Evolutionary conservation across 1,284 basidiomycete genomes (phyloP), one percentile per base, ranked within the genome.

Genomic region (Sanghuangporus baumii): DNA sequence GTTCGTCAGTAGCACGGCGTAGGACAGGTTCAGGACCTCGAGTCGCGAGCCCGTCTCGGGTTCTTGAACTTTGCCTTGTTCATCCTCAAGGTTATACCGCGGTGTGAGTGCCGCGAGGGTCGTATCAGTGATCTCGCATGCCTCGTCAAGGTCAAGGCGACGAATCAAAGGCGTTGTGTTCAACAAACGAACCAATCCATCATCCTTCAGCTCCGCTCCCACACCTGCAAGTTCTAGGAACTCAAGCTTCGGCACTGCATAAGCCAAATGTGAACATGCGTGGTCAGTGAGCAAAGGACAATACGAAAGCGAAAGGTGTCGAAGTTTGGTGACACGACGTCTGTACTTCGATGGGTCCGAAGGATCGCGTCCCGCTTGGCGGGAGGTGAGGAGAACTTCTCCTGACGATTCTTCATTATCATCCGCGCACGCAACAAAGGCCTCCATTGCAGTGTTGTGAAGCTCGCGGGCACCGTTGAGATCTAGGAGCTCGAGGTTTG

Each of bases 61-160:
- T 4, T 71, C 55, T 78, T 72, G 5, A 68, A 63, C 48, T 64
- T 64, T 6, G 56, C 52, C 8, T 59, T 23, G 16, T 34, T 34
- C 46, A 34, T 61, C 34, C 52, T 63, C 38, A 34, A 50, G 9
- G 57, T 38, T 3, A 31, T 55, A 66, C 66, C 4, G 60, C 20
- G 89, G 89, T 0, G 89, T 92, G 50, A 96, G 75, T 1, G 79
- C 78, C 14, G 77, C 74, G 20, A 97, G 72, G 14, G 94, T 81
- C 0, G 77, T 76, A 73, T 97, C 93, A 1, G 84, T 88, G 58
- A 96, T 84, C 26, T 88, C 84, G 14, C 74, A 76, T 2, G 91
- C 91, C 65, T 92, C 89, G 71, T 97, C 96, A 37, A 98, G 75
- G 71, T 98, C 96, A 50, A 98, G 74, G 59, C 83, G 85, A 58